Evolutionary conservation across 768 basidiomycete genomes (phyloP), one percentile per base, ranked within the genome.

Genomic region (Lactarius akahatsu): DNA sequence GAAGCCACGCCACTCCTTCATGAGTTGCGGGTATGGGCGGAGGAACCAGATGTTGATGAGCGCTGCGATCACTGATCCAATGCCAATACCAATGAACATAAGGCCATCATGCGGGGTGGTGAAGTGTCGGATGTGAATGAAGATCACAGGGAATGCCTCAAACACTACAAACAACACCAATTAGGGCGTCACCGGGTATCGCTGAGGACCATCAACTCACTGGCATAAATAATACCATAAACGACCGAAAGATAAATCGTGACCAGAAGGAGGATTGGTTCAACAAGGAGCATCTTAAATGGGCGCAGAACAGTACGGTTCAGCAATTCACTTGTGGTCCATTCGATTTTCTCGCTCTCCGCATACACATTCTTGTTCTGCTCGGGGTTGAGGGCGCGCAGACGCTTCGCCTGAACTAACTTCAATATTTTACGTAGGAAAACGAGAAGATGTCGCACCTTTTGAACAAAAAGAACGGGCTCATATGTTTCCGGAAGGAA

Each of bases 201-300:
- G 11, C 8, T 10, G 6, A 40, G 8, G 16, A 62, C 7, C 43
- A 59, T n/a, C 6, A 26, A 52, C 67, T 60, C 28, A 68, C 67
- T 66, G 26, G 64, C 54, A 38, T 66, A 69, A 4, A 69, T 57
- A 28, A 62, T 23, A 16, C 66, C 64, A 40, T 66, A 69, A 8
- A 69, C 66, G 61, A 69, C 10, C 23, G 69, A 60, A 13, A 69
- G 28, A 28, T 69, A 69, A 47, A 69, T 13, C 18, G 58, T 67
- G 34, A 69, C 56, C 28, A 69, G 38, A n/a, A 69, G 47, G 18
- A 69, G 58, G 10, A 69, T 67, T 7, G 66, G 69, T 45, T 79
- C 79, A 8, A 73, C 68, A 52, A 72, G 71, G 1, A 79, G 72
- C 69, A 80, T 72, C n/a, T 69, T 50, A 62, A 75, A 75, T 0